A percentile compares a stretch with the other conserved stretches of the same genome.
These are phyloP conservation scores for Cucurbita argyrosperma DNA, from an alignment of 306 rosid species.

Conservation along the genomic window DNA sequence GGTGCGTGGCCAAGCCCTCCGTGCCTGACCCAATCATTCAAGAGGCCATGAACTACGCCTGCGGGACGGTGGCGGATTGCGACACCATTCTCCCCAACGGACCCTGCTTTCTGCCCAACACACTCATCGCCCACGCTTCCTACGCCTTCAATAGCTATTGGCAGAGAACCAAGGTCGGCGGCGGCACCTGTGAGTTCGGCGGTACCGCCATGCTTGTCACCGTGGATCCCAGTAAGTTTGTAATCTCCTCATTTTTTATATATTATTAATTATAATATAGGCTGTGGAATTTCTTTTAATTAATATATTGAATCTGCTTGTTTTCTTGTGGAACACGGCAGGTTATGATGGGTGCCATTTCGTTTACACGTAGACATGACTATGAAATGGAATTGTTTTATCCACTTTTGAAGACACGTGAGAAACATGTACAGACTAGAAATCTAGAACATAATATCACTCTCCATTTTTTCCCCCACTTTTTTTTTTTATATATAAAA, in stretches of 20 bases:
- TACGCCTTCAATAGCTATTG: slow-evolving; percentile 83
- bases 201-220: slow-evolving; percentile 76
- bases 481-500: not conserved
- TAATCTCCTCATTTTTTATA: not conserved
- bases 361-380: not conserved
- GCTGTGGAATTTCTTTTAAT: not conserved
- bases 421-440: not conserved
- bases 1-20: slow-evolving; percentile 96
- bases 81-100: slow-evolving; percentile 51
- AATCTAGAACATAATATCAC: not conserved
- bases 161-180: slow-evolving; percentile 62
- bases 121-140: slow-evolving; percentile 65
- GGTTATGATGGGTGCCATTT: slow-evolving; percentile 5
- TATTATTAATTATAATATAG: not conserved
- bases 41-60: slow-evolving; percentile 94
- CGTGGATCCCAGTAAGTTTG: slow-evolving; percentile 58
- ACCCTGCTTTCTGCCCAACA: slow-evolving; percentile 53
- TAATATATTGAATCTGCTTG: not conserved
- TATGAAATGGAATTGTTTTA: not conserved
- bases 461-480: not conserved
- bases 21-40: slow-evolving; percentile 87
- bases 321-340: not conserved
- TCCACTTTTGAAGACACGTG: not conserved
- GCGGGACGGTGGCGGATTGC: slow-evolving; percentile 83
- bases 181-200: slow-evolving; percentile 77